Conservation (phyloP, 306 rosid species). For the Fagus sylvatica region DNA sequence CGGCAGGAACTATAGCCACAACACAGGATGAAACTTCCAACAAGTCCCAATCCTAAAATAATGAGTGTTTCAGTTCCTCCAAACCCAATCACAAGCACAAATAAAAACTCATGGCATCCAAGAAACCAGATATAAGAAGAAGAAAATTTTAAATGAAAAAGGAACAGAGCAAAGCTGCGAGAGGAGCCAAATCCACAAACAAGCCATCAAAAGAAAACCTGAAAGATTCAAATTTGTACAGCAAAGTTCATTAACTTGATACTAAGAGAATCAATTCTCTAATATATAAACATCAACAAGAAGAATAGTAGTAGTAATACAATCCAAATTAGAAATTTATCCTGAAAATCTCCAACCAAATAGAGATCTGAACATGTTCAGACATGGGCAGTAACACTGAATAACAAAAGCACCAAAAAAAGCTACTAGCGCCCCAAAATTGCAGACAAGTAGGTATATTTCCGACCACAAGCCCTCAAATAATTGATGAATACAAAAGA, state of each 20-base stretch:
- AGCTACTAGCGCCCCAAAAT: neutral
- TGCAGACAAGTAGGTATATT: neutral
- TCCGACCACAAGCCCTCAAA: neutral
- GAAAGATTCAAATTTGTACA: neutral
- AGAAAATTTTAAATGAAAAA: conserved; percentile 17
- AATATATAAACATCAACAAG: neutral
- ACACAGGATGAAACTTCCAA: neutral
- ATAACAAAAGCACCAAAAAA: neutral
- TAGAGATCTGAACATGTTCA: no score
- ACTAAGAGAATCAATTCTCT: neutral
- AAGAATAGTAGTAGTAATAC: neutral
- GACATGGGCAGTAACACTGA: neutral
- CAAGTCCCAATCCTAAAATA: neutral
- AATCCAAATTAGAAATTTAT: neutral
- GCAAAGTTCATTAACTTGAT: neutral
- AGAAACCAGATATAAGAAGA: neutral
- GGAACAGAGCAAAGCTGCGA: neutral
- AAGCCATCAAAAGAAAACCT: neutral
- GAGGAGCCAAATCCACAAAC: neutral
- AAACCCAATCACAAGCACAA: conserved; percentile 8
- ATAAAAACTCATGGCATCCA: neutral
- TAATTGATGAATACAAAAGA: neutral
- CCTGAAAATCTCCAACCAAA: neutral
- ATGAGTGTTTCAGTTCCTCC: neutral
- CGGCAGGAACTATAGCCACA: neutral